phyloP scores from a whole-genome alignment of 805 yeast species.

The Ogataea glucozyma region DNA sequence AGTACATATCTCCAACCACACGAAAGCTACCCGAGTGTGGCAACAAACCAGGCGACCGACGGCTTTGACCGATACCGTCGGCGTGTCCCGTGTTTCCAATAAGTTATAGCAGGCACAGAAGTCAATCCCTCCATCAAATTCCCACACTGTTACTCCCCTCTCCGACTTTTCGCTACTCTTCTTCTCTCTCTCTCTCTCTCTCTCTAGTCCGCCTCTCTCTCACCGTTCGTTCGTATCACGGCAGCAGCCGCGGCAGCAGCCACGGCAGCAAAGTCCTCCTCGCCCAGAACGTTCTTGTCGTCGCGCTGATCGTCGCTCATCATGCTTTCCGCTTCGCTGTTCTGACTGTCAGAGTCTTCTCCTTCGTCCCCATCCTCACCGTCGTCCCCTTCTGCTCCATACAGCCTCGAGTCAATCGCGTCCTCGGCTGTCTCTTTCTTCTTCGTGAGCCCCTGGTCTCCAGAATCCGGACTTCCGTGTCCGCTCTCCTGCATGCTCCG shows the following conservation, averaged over 20 bases:
- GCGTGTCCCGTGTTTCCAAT: too few relatives aligned
- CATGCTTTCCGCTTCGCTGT: constrained; percentile 6
- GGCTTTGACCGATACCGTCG: too few relatives aligned
- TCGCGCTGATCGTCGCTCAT: constrained; percentile 3
- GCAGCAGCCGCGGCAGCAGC: constrained; percentile 36
- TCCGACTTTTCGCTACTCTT: too few relatives aligned
- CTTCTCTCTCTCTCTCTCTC: too few relatives aligned
- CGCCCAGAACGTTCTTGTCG: constrained; percentile 21
- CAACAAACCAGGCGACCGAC: too few relatives aligned
- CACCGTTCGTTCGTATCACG: too few relatives aligned
- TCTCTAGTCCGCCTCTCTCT: too few relatives aligned
- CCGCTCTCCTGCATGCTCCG: constrained; percentile 5
- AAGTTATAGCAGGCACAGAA: too few relatives aligned
- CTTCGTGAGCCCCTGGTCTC: not conserved
- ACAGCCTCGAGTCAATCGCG: constrained; percentile 10
- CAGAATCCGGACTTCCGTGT: not conserved
- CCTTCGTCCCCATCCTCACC: constrained; percentile 12
- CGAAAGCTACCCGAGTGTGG: too few relatives aligned
- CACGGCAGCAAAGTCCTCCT: constrained; percentile 34
- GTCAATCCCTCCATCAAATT: too few relatives aligned
- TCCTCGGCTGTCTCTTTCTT: constrained; percentile 1
- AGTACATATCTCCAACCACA: too few relatives aligned
- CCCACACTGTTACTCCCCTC: too few relatives aligned
- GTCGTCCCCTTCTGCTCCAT: constrained; percentile 7
- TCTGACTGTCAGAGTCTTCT: constrained; percentile 7